These are phyloP conservation scores for Warburgia ugandensis DNA, from an alignment of 164 flowering plant species.

Conservation along the genomic window DNA sequence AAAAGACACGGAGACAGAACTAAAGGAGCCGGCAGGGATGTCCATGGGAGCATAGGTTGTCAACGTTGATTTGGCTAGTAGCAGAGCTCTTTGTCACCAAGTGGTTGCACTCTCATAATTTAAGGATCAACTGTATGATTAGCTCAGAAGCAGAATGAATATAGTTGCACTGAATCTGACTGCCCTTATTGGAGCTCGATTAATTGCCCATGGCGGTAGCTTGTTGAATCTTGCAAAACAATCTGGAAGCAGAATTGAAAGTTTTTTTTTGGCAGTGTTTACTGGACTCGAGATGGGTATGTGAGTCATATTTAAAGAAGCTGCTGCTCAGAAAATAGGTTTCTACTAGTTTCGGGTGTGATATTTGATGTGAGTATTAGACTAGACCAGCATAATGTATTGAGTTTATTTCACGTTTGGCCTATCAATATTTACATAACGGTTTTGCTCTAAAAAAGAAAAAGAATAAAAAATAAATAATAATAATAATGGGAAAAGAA, in stretches of 20 bases:
- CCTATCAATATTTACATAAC: no score
- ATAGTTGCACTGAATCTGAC: conserved; percentile 83
- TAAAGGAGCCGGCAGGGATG: conserved; percentile 75
- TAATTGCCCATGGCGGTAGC: conserved; percentile 90
- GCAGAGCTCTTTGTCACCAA: conserved; percentile 73
- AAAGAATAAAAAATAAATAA: no score
- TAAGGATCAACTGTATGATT: conserved; percentile 78
- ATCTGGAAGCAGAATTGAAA: conserved; percentile 88
- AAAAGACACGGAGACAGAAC: conserved; percentile 64
- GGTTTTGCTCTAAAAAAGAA: no score
- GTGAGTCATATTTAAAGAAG: no score
- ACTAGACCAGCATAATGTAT: no score
- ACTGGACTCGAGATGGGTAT: conserved; percentile 89
- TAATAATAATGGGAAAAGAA: no score
- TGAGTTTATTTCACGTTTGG: no score
- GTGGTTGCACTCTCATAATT: conserved; percentile 74
- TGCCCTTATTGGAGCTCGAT: conserved; percentile 86
- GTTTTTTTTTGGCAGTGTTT: no score
- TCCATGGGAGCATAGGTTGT: conserved; percentile 94
- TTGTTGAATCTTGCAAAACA: conserved; percentile 85
- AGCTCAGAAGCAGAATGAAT: conserved; percentile 75
- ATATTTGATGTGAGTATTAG: no score
- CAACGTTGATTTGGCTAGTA: conserved; percentile 74
- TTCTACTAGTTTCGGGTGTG: no score
- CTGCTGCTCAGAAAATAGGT: no score